These are phyloP conservation scores for Metrosideros polymorpha DNA, from an alignment of 441 rosid species.

Conservation along the genomic window DNA sequence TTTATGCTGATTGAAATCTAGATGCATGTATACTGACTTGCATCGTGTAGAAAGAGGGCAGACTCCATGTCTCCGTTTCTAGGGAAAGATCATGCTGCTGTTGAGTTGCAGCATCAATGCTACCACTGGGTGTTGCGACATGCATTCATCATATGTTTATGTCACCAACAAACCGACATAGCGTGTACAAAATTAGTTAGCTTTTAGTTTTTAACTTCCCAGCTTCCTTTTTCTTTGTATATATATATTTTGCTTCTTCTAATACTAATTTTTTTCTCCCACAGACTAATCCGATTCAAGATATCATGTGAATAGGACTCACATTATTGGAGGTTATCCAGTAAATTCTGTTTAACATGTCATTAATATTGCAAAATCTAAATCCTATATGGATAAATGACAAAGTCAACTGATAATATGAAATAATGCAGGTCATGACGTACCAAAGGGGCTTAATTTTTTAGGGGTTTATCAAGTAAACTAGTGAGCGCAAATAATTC, in stretches of 20 bases:
- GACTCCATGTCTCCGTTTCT: fast-evolving
- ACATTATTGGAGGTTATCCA: not conserved
- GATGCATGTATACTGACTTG: not conserved
- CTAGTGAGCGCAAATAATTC: not conserved
- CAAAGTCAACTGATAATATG: fast-evolving
- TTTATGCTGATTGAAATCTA: not conserved
- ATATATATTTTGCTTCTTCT: too few species aligned
- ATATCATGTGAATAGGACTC: not conserved
- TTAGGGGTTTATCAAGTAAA: not conserved
- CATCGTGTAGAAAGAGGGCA: too few species aligned
- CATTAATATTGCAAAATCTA: not conserved
- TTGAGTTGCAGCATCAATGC: not conserved
- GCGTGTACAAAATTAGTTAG: not conserved
- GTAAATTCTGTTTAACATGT: not conserved
- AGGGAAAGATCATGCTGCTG: not conserved
- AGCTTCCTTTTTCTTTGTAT: not conserved
- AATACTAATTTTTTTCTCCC: not conserved
- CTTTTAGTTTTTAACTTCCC: not conserved
- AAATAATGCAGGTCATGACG: not conserved
- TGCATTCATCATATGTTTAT: not conserved
- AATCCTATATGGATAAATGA: not conserved
- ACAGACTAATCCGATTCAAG: not conserved
- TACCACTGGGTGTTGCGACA: fast-evolving
- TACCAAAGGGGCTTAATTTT: not conserved
- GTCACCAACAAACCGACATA: fast-evolving